Conservation (phyloP, 1,139 yeast genomes). For the Insectozyma bohioensis region DNA sequence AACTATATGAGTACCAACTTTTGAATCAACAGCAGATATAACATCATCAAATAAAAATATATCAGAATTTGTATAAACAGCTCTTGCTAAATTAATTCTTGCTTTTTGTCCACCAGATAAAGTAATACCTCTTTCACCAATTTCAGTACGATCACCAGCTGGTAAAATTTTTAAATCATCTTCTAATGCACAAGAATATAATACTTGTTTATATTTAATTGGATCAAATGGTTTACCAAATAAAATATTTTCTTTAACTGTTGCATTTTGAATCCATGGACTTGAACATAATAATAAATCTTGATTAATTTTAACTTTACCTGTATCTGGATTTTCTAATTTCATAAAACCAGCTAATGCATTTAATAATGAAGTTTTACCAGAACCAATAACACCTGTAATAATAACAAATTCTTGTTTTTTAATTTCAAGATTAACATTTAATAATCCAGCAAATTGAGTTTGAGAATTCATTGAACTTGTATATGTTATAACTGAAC, state of each 20-base stretch:
- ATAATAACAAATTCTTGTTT: constrained; percentile 36
- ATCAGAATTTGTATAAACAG: constrained; percentile 35
- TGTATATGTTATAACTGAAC: constrained; percentile 6
- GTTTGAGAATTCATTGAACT: constrained; percentile 14
- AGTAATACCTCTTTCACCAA: constrained; percentile 45
- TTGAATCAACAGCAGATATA: constrained; percentile 42
- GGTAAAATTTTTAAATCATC: constrained; percentile 36
- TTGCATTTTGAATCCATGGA: constrained; percentile 50
- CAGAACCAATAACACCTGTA: constrained; percentile 44
- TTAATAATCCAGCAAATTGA: constrained; percentile 30
- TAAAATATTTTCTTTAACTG: constrained; percentile 40
- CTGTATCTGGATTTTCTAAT: constrained; percentile 25
- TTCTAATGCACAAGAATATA: constrained; percentile 41
- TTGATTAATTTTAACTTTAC: constrained; percentile 26
- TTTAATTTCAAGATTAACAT: constrained; percentile 28
- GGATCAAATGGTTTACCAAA: constrained; percentile 37
- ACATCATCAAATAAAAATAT: constrained; percentile 41
- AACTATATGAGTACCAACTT: constrained; percentile 40
- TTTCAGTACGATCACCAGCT: constrained; percentile 39
- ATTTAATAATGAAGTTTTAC: constrained; percentile 38
- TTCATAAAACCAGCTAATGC: constrained; percentile 42
- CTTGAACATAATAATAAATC: constrained; percentile 32
- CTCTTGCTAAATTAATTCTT: constrained; percentile 42
- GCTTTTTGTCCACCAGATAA: constrained; percentile 47
- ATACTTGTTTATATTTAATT: constrained; percentile 25